A percentile compares a stretch with the other conserved stretches of the same genome.
phyloP scores from a whole-genome alignment of 2,329 filamentous ascomycete genomes.

The Colletotrichum theobromicola region DNA sequence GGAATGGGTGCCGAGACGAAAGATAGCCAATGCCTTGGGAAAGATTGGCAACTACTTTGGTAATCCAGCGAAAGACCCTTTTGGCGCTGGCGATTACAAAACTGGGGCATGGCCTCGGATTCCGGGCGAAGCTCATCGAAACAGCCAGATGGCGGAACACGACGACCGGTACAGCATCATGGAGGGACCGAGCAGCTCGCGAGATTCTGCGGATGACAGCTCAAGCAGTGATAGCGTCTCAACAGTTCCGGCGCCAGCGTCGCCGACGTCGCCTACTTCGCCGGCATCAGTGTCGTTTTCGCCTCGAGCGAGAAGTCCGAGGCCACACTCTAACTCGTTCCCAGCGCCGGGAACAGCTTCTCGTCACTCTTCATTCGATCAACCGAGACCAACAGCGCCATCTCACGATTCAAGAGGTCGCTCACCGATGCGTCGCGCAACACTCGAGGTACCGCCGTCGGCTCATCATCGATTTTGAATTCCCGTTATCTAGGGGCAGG shows the following conservation, averaged over 20 bases:
- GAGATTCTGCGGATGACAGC: conserved; percentile 34
- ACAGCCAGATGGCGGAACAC: conserved; percentile 42
- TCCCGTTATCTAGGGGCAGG: background rate
- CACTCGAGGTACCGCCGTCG: background rate
- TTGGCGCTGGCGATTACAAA: conserved; percentile 54
- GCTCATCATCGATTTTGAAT: background rate
- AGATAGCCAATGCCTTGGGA: conserved; percentile 47
- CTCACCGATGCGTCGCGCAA: background rate
- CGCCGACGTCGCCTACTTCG: background rate
- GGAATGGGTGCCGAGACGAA: conserved; percentile 17
- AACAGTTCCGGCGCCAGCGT: background rate
- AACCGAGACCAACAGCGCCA: background rate
- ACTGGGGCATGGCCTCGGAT: conserved; percentile 57
- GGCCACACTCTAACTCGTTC: background rate
- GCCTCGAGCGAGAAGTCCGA: background rate
- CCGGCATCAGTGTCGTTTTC: background rate
- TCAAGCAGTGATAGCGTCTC: conserved; percentile 13
- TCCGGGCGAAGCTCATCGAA: conserved; percentile 57
- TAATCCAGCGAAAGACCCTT: conserved; percentile 50
- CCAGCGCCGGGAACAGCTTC: background rate
- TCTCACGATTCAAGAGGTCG: background rate
- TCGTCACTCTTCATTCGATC: background rate
- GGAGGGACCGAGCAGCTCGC: conserved; percentile 27
- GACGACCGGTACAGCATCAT: conserved; percentile 42
- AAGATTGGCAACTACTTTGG: conserved; percentile 50